phyloP scores from a whole-genome alignment of 805 yeast species.

The Lipomyces chichibuensis region DNA sequence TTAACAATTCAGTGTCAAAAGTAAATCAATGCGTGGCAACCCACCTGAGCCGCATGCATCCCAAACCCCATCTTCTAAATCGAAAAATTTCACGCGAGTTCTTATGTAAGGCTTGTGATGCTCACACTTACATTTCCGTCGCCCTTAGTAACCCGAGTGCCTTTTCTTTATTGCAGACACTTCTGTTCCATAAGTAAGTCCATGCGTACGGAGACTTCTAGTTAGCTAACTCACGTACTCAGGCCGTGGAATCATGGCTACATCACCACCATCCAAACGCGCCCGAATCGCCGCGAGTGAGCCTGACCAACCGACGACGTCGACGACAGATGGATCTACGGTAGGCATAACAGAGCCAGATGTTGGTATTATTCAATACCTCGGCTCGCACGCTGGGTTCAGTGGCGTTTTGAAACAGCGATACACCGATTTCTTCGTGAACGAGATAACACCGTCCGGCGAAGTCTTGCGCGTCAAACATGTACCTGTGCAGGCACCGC shows the following conservation, averaged over 20 bases:
- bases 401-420: conserved; percentile 81
- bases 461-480: conserved; percentile 75
- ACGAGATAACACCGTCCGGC: conserved; percentile 74
- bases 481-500: conserved; percentile 58
- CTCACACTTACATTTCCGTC: neutral
- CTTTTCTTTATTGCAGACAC: neutral
- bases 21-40: too few species aligned
- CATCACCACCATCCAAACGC: neutral
- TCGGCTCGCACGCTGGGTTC: conserved; percentile 66
- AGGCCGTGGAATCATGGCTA: neutral
- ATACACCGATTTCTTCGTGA: conserved; percentile 84
- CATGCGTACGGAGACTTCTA: neutral
- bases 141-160: neutral
- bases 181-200: neutral
- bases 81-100: neutral
- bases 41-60: neutral
- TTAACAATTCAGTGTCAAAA: too few species aligned
- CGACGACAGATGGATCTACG: neutral
- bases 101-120: neutral
- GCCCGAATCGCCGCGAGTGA: neutral
- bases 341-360: conserved; percentile 55
- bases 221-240: neutral
- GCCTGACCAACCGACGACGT: neutral
- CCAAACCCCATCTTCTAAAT: neutral
- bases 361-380: conserved; percentile 82